Evolutionary conservation across 148 eudicot species (phyloP), one percentile per base, ranked within the genome.

Genomic region (Heliosperma pusillum): DNA sequence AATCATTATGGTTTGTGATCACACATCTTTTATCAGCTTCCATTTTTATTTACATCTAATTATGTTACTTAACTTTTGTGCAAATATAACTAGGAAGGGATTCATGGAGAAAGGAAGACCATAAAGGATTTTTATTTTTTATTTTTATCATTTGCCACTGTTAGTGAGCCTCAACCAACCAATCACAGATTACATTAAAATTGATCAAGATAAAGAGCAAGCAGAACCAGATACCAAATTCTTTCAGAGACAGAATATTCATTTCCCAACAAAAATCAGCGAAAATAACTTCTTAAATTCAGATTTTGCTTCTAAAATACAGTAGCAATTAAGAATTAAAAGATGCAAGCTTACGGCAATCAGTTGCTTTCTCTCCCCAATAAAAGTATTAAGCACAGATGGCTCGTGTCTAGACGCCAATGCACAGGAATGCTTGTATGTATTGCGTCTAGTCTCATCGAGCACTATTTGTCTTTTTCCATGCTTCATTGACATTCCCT

Each of bases 361-460:
- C 58, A 95, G 71, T 8, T 82, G 90, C 80, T 88, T 95, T 70
- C 79, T 71, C 67, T 86, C 85, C 76, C 88, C 85, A 68, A 71
- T 77, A 71, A 83, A 79, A 71, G 87, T 82, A 56, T 80, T 74
- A 55, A 87, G 79, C 30, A 78, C 72, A 53, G 93, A 82, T 26
- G 86, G 66, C 70, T 85, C 89, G 44, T 80, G 82, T 67, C 76
- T 81, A 66, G 75, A 72, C 55, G 77, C 42, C 20, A 84, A 76
- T 56, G 83, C 78, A 73, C 68, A 80, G 29, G 80, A 74, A 29
- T 87, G 84, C 78, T 77, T 80, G 77, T 92, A 95, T 25, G 97
- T 86, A 70, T 78, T 83, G 57, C 99, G 96, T 80, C 86, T 90
- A 78, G 78, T 92, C 75, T 90, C 96, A 61, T 95, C 94, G 9